phyloP scores from a whole-genome alignment of 805 yeast species.

The Diddensiella caesifluorescens region DNA sequence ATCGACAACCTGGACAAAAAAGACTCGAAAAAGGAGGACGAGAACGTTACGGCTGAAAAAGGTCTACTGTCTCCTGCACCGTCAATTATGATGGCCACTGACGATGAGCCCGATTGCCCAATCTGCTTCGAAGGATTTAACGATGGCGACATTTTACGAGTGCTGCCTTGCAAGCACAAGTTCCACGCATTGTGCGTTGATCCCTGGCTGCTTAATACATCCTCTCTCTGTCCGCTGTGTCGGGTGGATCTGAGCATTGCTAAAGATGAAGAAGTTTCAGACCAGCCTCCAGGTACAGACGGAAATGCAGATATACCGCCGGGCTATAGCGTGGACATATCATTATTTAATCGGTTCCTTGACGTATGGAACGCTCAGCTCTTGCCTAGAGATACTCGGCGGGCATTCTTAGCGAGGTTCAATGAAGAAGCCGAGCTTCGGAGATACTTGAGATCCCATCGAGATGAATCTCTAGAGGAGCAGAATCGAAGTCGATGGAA shows the following conservation, averaged over 20 bases:
- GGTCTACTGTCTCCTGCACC: not conserved
- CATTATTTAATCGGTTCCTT: conserved; percentile 25
- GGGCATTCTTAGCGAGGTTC: conserved; percentile 25
- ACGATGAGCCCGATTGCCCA: conserved; percentile 47
- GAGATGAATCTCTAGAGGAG: conserved; percentile 14
- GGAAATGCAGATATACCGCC: conserved; percentile 11
- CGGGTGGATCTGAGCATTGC: conserved; percentile 50
- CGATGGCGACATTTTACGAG: conserved; percentile 55
- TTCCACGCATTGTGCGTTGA: conserved; percentile 78
- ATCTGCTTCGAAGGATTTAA: conserved; percentile 69
- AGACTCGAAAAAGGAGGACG: not conserved
- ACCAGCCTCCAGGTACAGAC: conserved; percentile 16
- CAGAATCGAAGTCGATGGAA: conserved; percentile 21
- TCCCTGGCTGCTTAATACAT: conserved; percentile 70
- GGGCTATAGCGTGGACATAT: conserved; percentile 20
- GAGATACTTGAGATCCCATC: conserved; percentile 17
- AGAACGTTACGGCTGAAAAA: not conserved
- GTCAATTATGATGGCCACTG: conserved; percentile 23
- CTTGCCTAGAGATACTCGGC: conserved; percentile 27
- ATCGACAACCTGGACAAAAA: too few relatives aligned
- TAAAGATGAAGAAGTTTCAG: conserved; percentile 19
- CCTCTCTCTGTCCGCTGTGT: conserved; percentile 82
- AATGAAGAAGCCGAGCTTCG: conserved; percentile 26
- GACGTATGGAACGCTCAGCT: conserved; percentile 31
- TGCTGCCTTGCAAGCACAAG: conserved; percentile 76